phyloP scores from a whole-genome alignment of 176 grass and related monocot genomes.

The Tillandsia fasciculata region DNA sequence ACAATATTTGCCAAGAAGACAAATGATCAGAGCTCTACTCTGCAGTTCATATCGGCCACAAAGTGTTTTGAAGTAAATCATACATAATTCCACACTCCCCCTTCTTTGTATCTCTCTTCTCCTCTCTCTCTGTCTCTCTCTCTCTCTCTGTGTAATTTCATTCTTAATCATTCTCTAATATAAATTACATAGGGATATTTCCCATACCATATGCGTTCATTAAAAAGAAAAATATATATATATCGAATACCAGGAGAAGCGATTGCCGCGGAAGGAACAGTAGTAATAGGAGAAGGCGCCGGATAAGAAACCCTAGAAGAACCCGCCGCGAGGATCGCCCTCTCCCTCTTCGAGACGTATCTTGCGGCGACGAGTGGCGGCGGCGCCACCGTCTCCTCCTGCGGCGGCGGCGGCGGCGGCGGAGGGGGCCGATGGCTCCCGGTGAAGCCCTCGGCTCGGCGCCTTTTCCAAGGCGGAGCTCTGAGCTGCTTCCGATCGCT shows the following conservation, averaged over 20 bases:
- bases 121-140: too few species aligned
- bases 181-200: neutral
- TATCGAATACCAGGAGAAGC: neutral
- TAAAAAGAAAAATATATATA: neutral
- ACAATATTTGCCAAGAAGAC: too few species aligned
- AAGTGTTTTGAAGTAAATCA: too few species aligned
- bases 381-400: neutral
- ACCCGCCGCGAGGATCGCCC: slow-evolving; percentile 22
- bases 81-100: too few species aligned
- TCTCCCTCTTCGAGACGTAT: slow-evolving; percentile 83
- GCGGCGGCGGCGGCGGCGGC: neutral
- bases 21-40: too few species aligned
- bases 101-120: too few species aligned
- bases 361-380: slow-evolving; percentile 26
- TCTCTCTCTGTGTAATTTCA: neutral
- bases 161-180: neutral
- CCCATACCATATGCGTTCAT: neutral
- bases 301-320: slow-evolving; percentile 9
- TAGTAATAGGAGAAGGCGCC: neutral
- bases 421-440: neutral
- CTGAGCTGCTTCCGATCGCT: neutral
- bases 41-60: too few species aligned
- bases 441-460: slow-evolving; percentile 11
- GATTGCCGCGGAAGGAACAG: neutral
- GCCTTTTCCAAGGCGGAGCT: slow-evolving; percentile 20